Conservation (phyloP, 306 rosid species). For the Amphicarpaea edgeworthii region DNA sequence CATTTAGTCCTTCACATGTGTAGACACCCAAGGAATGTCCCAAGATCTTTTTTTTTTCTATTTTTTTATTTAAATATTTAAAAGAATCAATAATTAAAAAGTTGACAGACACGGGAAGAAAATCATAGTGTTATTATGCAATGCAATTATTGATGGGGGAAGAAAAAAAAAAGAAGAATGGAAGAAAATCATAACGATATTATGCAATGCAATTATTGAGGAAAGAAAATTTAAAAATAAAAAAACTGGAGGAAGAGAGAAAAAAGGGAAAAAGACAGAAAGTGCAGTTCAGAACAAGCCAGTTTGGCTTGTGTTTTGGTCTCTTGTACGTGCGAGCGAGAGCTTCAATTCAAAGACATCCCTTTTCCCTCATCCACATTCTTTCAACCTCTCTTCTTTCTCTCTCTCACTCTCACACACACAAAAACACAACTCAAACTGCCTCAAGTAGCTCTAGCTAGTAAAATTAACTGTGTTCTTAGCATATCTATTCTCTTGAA, state of each 20-base stretch:
- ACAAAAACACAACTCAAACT: conserved; percentile 41
- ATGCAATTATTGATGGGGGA: conserved; percentile 11
- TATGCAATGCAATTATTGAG: conserved; percentile 46
- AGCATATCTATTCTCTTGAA: conserved; percentile 12
- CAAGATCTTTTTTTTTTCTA: no score
- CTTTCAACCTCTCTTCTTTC: conserved; percentile 41
- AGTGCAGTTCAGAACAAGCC: conserved; percentile 73
- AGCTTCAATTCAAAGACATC: conserved; percentile 65
- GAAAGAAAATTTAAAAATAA: not conserved
- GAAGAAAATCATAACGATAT: conserved; percentile 40
- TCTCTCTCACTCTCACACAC: conserved; percentile 38
- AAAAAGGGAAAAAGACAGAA: conserved; percentile 83
- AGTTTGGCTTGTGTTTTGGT: conserved; percentile 77
- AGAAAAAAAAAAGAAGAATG: not conserved
- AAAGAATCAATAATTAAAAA: not conserved
- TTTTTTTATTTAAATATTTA: no score
- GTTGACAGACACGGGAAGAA: not conserved
- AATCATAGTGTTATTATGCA: not conserved
- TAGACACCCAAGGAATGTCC: no score
- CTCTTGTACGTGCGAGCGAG: conserved; percentile 56
- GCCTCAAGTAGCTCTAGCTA: conserved; percentile 24
- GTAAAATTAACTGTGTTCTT: conserved; percentile 24
- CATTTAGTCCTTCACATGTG: no score
- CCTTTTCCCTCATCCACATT: conserved; percentile 68
- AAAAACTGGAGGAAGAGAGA: conserved; percentile 35